Percentiles rank a stretch among this genome's conserved stretches.
phyloP scores from a whole-genome alignment of 1,139 yeast genomes.

The Yamadazyma jaroonii region DNA sequence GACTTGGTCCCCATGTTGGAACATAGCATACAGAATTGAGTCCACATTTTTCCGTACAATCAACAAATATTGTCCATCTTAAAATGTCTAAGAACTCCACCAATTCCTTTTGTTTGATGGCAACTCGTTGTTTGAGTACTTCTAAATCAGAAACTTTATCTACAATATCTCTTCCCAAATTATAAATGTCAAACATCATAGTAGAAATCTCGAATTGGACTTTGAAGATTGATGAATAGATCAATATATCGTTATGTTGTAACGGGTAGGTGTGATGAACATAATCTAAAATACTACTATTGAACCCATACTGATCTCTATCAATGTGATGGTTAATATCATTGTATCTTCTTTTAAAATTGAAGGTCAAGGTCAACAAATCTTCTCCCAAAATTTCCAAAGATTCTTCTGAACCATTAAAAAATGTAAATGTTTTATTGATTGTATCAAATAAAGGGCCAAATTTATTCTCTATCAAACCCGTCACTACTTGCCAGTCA shows the following conservation, averaged over 20 bases:
- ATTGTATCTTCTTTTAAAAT: constrained; percentile 39
- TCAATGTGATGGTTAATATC: constrained; percentile 11
- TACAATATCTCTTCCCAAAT: constrained; percentile 23
- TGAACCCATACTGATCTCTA: constrained; percentile 18
- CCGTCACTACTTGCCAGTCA: constrained; percentile 50
- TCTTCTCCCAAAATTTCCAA: constrained; percentile 7
- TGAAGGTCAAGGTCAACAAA: constrained; percentile 12
- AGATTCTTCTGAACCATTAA: neutral
- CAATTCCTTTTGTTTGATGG: neutral
- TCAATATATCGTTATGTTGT: constrained; percentile 35
- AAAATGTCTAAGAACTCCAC: constrained; percentile 10
- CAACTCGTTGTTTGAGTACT: constrained; percentile 5
- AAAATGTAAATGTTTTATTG: constrained; percentile 25
- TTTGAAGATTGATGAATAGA: constrained; percentile 42
- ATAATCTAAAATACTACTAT: constrained; percentile 39
- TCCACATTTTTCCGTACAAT: constrained; percentile 38
- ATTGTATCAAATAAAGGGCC: constrained; percentile 41
- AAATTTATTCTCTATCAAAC: constrained; percentile 46
- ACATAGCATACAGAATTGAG: constrained; percentile 48
- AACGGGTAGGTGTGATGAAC: constrained; percentile 37
- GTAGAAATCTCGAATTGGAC: constrained; percentile 34
- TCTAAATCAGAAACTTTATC: constrained; percentile 14
- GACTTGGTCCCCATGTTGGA: constrained; percentile 61
- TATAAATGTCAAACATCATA: constrained; percentile 30
- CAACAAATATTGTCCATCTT: constrained; percentile 41